Conservation (phyloP, 768 basidiomycete genomes). For the Chalciporus sphaerocephalus region DNA sequence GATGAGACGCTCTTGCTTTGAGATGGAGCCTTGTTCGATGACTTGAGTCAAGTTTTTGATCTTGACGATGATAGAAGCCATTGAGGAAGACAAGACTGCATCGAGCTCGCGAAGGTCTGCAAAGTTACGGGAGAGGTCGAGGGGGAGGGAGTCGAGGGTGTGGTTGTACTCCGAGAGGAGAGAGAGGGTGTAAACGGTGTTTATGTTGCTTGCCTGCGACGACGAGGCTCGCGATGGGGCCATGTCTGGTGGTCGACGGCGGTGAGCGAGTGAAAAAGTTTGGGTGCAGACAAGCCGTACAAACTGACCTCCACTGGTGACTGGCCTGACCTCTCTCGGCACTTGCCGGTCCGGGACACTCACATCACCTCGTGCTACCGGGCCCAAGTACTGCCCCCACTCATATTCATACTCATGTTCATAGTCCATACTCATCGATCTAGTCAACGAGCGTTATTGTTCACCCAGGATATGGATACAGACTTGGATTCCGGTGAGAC, state of each 20-base stretch:
- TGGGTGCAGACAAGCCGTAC: conserved; percentile 6
- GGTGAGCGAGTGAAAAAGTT: background rate
- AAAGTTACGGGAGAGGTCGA: conserved; percentile 90
- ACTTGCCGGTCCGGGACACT: conserved; percentile 29
- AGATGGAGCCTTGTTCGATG: conserved; percentile 59
- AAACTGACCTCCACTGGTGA: conserved; percentile 1
- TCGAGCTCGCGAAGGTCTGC: conserved; percentile 98
- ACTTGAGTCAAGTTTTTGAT: conserved; percentile 70
- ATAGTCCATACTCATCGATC: too few species aligned
- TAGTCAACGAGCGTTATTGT: conserved; percentile 2
- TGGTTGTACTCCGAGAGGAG: conserved; percentile 84
- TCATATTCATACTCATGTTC: too few species aligned
- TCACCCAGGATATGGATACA: too few species aligned
- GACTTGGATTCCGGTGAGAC: too few species aligned
- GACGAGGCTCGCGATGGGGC: conserved; percentile 34
- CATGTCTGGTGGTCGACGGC: conserved; percentile 24
- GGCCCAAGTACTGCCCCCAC: too few species aligned
- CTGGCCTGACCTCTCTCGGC: conserved; percentile 17
- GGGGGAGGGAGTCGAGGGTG: conserved; percentile 87
- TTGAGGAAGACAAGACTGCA: conserved; percentile 89
- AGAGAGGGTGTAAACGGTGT: conserved; percentile 57
- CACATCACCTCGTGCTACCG: background rate
- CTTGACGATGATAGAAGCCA: conserved; percentile 75
- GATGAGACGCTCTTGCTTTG: conserved; percentile 74
- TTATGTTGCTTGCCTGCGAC: conserved; percentile 29